Percentiles rank a stretch among this genome's conserved stretches.
Evolutionary conservation across 2,329 filamentous ascomycete genomes (phyloP).

Genomic region (Aspergillus tamarii): DNA sequence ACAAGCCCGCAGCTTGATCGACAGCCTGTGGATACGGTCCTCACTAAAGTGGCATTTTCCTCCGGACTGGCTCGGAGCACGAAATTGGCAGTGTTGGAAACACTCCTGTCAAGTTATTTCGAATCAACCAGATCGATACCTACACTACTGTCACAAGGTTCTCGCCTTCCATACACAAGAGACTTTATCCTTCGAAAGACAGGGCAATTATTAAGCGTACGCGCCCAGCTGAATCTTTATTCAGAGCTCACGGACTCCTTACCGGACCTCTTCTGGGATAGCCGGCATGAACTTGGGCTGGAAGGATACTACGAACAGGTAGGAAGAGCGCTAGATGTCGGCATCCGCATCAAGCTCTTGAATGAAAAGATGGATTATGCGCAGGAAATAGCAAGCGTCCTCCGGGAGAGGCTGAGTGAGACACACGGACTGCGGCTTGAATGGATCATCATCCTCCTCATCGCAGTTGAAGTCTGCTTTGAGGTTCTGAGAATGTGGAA

Average conservation of each 20-base stretch:
- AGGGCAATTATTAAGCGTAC: conserved; percentile 83
- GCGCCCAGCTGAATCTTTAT: conserved; percentile 94
- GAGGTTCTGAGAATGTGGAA: conserved; percentile 75
- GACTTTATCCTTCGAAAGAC: conserved; percentile 90
- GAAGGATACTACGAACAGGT: conserved; percentile 96
- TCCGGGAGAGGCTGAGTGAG: conserved; percentile 86
- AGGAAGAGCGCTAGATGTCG: conserved; percentile 85
- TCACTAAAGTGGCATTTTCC: conserved; percentile 95
- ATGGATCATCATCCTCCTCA: conserved; percentile 94
- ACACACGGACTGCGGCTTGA: conserved; percentile 86
- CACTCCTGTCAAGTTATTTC: conserved; percentile 79
- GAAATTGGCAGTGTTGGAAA: conserved; percentile 90
- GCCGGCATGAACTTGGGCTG: conserved; percentile 80
- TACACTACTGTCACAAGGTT: conserved; percentile 71
- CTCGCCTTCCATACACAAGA: conserved; percentile 65
- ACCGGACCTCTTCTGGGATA: conserved; percentile 97
- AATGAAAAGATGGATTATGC: conserved; percentile 99
- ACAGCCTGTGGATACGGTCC: conserved; percentile 62
- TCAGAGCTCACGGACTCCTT: conserved; percentile 93
- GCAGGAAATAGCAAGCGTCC: conserved; percentile 86
- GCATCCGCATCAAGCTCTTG: conserved; percentile 83
- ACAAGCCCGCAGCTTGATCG: conserved; percentile 29
- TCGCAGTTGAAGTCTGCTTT: conserved; percentile 88
- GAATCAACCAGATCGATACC: conserved; percentile 83
- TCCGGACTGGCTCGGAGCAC: conserved; percentile 90